A percentile compares a stretch with the other conserved stretches of the same genome.
phyloP scores from a whole-genome alignment of 116 monocot species.

The Posidonia oceanica region DNA sequence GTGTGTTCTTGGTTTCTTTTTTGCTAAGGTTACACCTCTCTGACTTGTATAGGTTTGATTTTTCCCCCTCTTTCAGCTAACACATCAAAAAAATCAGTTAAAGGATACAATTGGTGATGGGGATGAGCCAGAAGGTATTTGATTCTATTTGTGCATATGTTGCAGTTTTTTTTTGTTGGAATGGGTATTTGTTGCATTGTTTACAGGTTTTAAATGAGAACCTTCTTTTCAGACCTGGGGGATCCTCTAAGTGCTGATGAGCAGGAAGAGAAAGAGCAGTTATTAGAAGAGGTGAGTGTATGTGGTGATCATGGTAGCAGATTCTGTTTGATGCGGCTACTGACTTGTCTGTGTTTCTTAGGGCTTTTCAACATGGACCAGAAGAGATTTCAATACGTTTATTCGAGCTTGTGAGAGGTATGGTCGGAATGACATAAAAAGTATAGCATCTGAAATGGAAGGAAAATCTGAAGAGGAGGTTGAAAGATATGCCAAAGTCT shows the following conservation, averaged over 20 bases:
- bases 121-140: conserved; percentile 70
- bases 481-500: conserved; percentile 82
- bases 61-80: conserved; percentile 26
- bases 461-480: conserved; percentile 91
- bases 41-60: neutral
- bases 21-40: too few relatives aligned
- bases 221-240: conserved; percentile 32
- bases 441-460: conserved; percentile 90
- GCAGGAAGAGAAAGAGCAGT: conserved; percentile 81
- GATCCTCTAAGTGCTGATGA: conserved; percentile 82
- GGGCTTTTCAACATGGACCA: conserved; percentile 96
- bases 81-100: conserved; percentile 59
- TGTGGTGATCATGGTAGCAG: neutral
- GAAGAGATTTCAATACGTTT: conserved; percentile 90
- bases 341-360: conserved; percentile 19
- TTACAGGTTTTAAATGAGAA: too few relatives aligned
- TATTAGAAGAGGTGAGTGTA: conserved; percentile 72
- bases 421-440: conserved; percentile 88
- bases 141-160: neutral
- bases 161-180: neutral
- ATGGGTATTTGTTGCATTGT: neutral
- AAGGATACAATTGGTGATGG: conserved; percentile 78
- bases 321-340: neutral
- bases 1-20: too few relatives aligned
- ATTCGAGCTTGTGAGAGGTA: conserved; percentile 96